Conservation (phyloP, 2,329 filamentous ascomycete species). For the Colletotrichum cordylinicola region DNA sequence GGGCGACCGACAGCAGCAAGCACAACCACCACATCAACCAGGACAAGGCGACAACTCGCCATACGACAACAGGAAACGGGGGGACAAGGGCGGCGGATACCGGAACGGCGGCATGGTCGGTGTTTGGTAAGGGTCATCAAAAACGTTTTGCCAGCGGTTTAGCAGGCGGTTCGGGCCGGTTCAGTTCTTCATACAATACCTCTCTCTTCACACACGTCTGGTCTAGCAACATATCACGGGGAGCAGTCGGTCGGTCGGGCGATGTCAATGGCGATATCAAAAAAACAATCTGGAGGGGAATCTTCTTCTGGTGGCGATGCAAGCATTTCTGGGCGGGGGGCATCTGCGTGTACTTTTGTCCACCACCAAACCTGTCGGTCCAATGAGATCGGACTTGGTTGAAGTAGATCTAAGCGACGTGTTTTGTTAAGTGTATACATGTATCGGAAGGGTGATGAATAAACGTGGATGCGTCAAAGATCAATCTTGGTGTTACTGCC, state of each 20-base stretch:
- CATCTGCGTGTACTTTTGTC: background rate
- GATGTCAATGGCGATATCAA: background rate
- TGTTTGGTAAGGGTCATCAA: constrained; percentile 14
- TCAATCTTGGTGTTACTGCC: background rate
- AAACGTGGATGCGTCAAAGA: background rate
- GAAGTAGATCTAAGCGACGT: background rate
- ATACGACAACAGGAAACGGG: background rate
- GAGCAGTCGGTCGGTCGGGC: background rate
- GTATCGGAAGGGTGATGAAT: background rate
- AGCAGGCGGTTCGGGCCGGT: background rate
- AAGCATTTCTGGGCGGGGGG: background rate
- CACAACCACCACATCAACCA: constrained; percentile 1
- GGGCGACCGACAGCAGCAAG: constrained; percentile 5
- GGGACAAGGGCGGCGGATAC: constrained; percentile 6
- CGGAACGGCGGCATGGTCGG: constrained; percentile 19
- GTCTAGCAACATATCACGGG: background rate
- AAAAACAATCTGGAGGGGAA: background rate
- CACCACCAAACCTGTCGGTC: background rate
- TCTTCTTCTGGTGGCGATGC: background rate
- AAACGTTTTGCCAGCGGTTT: background rate
- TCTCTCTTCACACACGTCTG: background rate
- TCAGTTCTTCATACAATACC: background rate
- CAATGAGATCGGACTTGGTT: background rate
- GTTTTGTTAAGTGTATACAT: background rate
- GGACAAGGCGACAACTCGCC: background rate